Conservation (phyloP, 352 stramenopile genomes). For the Phytophthora cactorum region DNA sequence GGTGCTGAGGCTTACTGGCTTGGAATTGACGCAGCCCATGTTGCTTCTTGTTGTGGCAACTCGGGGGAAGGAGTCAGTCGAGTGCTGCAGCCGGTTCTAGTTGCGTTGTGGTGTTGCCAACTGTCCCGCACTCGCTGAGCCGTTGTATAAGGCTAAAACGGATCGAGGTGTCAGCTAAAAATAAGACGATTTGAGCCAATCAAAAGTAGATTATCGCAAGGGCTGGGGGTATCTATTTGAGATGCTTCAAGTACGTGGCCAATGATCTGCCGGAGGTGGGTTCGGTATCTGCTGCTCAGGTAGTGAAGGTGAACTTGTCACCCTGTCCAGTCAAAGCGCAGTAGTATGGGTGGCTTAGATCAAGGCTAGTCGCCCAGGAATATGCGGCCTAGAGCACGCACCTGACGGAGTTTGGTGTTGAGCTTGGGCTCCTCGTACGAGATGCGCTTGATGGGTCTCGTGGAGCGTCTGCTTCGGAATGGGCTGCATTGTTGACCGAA, state of each 20-base stretch:
- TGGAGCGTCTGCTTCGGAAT: slow-evolving; percentile 29
- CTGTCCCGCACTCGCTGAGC: not conserved
- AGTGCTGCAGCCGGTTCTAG: slow-evolving; percentile 32
- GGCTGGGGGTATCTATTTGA: slow-evolving; percentile 33
- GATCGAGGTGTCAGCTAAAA: slow-evolving; percentile 28
- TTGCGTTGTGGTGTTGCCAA: slow-evolving; percentile 42
- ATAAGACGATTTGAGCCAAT: slow-evolving; percentile 30
- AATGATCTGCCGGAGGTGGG: not conserved
- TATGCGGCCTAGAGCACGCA: slow-evolving; percentile 24
- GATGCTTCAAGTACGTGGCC: slow-evolving; percentile 15
- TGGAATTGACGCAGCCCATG: slow-evolving; percentile 84
- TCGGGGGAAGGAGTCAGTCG: slow-evolving; percentile 25
- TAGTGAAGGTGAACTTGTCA: slow-evolving; percentile 83
- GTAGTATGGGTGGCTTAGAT: slow-evolving; percentile 21
- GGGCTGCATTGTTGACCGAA: slow-evolving; percentile 25
- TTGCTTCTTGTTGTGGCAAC: slow-evolving; percentile 13
- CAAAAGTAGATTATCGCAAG: slow-evolving; percentile 4
- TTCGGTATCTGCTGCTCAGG: slow-evolving; percentile 38
- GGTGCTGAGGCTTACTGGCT: slow-evolving; percentile 49
- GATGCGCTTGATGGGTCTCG: slow-evolving; percentile 42
- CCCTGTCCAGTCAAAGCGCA: slow-evolving; percentile 40
- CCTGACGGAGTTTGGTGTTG: slow-evolving; percentile 83
- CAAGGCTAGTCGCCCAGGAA: slow-evolving; percentile 8
- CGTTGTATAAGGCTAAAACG: slow-evolving; percentile 30
- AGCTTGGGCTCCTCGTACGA: slow-evolving; percentile 80